Evolutionary conservation across 2,329 filamentous ascomycete genomes (phyloP), one percentile per base, ranked within the genome.

Genomic region (Chrysoporthe cubensis): DNA sequence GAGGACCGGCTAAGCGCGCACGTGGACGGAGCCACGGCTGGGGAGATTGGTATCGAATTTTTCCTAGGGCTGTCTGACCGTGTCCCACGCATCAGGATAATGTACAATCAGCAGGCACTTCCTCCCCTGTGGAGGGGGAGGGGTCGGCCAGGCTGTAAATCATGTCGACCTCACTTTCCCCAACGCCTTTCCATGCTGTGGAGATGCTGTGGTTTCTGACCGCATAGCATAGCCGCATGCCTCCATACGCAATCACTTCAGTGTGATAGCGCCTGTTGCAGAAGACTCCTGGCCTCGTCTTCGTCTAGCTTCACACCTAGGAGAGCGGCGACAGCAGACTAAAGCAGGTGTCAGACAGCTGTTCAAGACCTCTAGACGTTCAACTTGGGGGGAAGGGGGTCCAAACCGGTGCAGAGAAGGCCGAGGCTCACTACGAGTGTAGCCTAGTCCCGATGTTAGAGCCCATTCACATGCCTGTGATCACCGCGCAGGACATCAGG

Each of bases 391-490:
- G 21, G 13, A 32, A 46, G 13, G 56, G 48, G 52, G 3, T 13
- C 4, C 68, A 44, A 66, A 70, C 68, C 68, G 66, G 63, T 70
- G 68, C 59, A 70, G 66, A 11, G 93, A 90, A 66, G 96, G 96
- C 78, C 92, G 89, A 52, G 96, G 96, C 80, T 95, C 91, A 85
- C 94, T 98, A 80, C 92, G 91, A 66, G 95, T 96, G 84, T 97
- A 98, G 75, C 95, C 92, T 96, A 76, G 71, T 64, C 54, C 65
- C 62, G 59, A 60, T 40, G 65, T 71, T 65, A 70, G 71, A 69
- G 68, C 26, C 57, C 67, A 56, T 68, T 21, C 58, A 67, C 42
- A 59, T 59, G 40, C 16, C 13, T 57, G 18, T 26, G 40, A 42
- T 64, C 69, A 71, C 57, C 59, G 60, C 56, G 11, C 16, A 58